A percentile compares a stretch with the other conserved stretches of the same genome.
Evolutionary conservation across 106 monocot species (phyloP).

Genomic region (Platanthera guangdongensis): DNA sequence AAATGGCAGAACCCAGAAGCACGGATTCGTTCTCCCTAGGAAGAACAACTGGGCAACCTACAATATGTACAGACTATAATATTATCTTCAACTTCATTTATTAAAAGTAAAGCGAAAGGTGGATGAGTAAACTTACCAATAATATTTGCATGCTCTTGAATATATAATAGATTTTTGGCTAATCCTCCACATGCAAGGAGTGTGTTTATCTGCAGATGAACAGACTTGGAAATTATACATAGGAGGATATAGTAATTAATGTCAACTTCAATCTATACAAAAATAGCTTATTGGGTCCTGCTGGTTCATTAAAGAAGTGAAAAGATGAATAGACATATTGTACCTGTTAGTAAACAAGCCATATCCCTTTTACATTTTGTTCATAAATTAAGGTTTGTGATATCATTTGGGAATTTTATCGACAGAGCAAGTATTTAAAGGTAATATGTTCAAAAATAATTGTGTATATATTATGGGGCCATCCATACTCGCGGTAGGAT

Average conservation of each 20-base stretch:
- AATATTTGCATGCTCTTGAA: slow-evolving; percentile 96
- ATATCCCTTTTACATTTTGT: background rate
- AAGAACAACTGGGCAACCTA: slow-evolving; percentile 84
- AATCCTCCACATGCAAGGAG: slow-evolving; percentile 97
- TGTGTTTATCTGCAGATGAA: slow-evolving; percentile 63
- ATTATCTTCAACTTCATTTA: background rate
- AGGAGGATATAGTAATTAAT: background rate
- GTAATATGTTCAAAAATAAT: too few relatives aligned
- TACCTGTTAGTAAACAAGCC: background rate
- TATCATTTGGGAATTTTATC: background rate
- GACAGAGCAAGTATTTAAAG: background rate
- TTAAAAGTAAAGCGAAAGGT: background rate
- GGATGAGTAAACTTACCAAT: slow-evolving; percentile 33
- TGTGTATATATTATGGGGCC: too few relatives aligned
- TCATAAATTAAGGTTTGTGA: background rate
- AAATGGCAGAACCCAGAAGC: slow-evolving; percentile 82
- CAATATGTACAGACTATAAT: background rate
- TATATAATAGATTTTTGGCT: slow-evolving; percentile 80
- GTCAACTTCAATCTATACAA: background rate
- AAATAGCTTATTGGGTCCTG: background rate
- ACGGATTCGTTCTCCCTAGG: slow-evolving; percentile 97
- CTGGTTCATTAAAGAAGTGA: background rate
- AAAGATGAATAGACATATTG: background rate
- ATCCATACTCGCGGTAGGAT: too few relatives aligned
- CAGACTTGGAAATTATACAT: background rate